Conservation (phyloP, 352 stramenopile genomes). For the Phytopythium vexans region DNA sequence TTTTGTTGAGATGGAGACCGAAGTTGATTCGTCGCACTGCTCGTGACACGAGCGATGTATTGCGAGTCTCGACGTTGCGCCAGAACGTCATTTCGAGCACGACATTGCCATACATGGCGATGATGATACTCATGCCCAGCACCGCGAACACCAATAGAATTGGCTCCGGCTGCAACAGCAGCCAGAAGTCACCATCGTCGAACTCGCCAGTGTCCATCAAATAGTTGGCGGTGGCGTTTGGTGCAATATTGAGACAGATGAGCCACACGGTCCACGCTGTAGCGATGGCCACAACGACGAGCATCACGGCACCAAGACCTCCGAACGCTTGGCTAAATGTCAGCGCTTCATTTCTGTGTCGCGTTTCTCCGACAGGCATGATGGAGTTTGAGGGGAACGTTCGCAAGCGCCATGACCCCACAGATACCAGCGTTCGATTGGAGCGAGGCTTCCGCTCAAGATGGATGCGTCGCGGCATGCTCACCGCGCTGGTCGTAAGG, state of each 20-base stretch:
- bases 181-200: constrained; percentile 36
- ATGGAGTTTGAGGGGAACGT: too few species aligned
- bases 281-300: constrained; percentile 9
- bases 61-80: background rate
- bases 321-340: constrained; percentile 15
- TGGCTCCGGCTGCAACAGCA: background rate
- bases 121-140: background rate
- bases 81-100: constrained; percentile 3
- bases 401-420: too few species aligned
- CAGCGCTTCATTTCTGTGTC: background rate
- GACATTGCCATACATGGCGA: constrained; percentile 1
- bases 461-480: too few species aligned
- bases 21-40: background rate
- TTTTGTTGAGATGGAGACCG: background rate
- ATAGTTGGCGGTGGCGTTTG: constrained; percentile 27
- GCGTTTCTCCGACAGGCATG: too few species aligned
- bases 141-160: background rate
- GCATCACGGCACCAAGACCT: constrained; percentile 5
- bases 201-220: constrained; percentile 32
- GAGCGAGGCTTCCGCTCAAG: too few species aligned
- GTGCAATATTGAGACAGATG: constrained; percentile 20
- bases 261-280: constrained; percentile 23
- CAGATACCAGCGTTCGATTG: too few species aligned
- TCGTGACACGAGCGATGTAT: background rate
- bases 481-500: too few species aligned